These are phyloP conservation scores for Meyerozyma sp. DNA, from an alignment of 1,139 yeast species.

Conservation along the genomic window DNA sequence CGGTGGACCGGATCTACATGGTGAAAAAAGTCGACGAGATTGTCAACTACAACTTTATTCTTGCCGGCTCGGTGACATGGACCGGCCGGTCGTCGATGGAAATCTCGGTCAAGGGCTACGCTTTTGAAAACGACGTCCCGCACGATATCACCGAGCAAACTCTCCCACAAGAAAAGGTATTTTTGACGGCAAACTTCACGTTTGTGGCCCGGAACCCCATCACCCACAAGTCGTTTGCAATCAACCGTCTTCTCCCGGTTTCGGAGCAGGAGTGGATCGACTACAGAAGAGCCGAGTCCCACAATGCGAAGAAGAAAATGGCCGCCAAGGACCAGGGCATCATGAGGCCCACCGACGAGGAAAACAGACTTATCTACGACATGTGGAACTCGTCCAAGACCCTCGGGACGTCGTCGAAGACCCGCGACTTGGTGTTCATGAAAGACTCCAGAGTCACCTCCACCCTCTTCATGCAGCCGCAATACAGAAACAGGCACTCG, in stretches of 20 bases:
- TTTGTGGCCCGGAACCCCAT: constrained; percentile 92
- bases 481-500: constrained; percentile 88
- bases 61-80: constrained; percentile 90
- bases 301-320: constrained; percentile 77
- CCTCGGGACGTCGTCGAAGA: constrained; percentile 27
- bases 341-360: constrained; percentile 70
- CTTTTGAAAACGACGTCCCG: constrained; percentile 52
- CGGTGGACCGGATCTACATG: constrained; percentile 88
- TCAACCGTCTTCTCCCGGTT: constrained; percentile 72
- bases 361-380: constrained; percentile 67
- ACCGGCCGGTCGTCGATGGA: constrained; percentile 96
- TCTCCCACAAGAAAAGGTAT: constrained; percentile 41
- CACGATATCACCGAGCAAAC: constrained; percentile 43
- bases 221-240: constrained; percentile 81
- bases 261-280: constrained; percentile 75
- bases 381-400: constrained; percentile 64
- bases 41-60: constrained; percentile 64
- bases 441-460: constrained; percentile 64
- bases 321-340: constrained; percentile 60
- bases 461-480: constrained; percentile 91
- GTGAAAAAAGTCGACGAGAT: constrained; percentile 80
- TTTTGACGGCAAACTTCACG: constrained; percentile 85
- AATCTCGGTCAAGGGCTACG: constrained; percentile 82
- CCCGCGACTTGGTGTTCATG: constrained; percentile 56
- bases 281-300: constrained; percentile 83